A percentile compares a stretch with the other conserved stretches of the same genome.
Conservation (phyloP, 257 asterid genomes). For the Salvia hispanica region DNA sequence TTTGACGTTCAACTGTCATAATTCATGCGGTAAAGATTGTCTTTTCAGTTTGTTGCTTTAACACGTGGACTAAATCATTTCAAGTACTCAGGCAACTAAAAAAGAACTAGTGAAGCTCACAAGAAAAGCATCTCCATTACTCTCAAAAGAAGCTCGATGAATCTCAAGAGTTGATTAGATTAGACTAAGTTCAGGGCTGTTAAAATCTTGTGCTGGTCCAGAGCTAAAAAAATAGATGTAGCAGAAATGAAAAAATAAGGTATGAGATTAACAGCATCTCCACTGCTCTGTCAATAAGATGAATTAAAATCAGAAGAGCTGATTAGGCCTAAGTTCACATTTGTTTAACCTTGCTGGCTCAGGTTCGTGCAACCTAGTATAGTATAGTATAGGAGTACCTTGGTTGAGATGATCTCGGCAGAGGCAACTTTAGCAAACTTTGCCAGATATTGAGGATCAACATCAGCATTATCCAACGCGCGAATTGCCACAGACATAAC, state of each 20-base stretch:
- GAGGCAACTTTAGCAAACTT: slow-evolving; percentile 86
- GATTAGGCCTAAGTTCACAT: not conserved
- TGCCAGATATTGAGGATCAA: slow-evolving; percentile 68
- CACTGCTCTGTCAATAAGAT: slow-evolving; percentile 12
- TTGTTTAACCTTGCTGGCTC: not conserved
- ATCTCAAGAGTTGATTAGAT: not conserved
- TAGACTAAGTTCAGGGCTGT: no score
- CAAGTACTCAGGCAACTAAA: no score
- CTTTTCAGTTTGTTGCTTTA: not conserved
- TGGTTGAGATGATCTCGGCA: slow-evolving; percentile 85
- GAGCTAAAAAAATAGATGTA: slow-evolving; percentile 2
- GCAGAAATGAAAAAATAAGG: not conserved
- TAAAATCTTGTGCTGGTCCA: not conserved
- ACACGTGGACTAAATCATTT: not conserved
- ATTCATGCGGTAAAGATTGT: not conserved
- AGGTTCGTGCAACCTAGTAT: not conserved
- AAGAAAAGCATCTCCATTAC: no score
- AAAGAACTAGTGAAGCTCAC: no score
- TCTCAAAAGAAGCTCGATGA: no score
- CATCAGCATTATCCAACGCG: slow-evolving; percentile 66
- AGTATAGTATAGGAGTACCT: slow-evolving; percentile 53
- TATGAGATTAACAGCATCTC: slow-evolving; percentile 17
- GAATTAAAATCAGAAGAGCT: not conserved
- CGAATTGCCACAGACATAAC: slow-evolving; percentile 93
- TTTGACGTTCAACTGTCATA: not conserved